Percentiles rank a stretch among this genome's conserved stretches.
Conservation (phyloP, 306 rosid genomes). For the Mucuna pruriens region DNA sequence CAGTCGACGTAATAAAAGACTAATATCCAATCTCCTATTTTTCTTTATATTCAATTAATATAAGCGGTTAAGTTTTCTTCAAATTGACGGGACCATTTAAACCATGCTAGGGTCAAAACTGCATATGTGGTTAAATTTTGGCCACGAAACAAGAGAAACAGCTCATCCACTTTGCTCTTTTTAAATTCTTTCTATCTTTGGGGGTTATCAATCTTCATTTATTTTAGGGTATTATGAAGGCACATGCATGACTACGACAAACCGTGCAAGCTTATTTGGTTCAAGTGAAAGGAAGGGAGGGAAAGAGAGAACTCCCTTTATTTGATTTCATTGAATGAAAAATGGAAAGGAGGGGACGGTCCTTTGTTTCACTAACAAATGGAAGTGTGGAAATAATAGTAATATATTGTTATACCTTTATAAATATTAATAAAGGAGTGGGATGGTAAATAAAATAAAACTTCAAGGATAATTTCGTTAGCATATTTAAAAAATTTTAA, state of each 20-base stretch:
- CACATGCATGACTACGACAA: constrained; percentile 53
- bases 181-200: neutral
- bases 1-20: neutral
- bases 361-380: no score
- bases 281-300: no score
- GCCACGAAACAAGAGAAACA: constrained; percentile 34
- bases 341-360: no score
- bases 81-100: neutral
- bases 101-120: constrained; percentile 19
- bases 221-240: constrained; percentile 38
- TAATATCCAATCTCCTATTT: neutral
- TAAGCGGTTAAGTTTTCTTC: neutral
- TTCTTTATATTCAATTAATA: neutral
- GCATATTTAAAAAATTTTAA: no score
- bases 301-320: no score
- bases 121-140: constrained; percentile 32
- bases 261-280: constrained; percentile 36
- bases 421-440: no score
- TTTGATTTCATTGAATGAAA: no score
- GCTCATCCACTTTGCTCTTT: constrained; percentile 21
- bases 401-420: no score
- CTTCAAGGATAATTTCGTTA: no score
- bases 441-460: no score
- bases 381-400: no score
- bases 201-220: constrained; percentile 44